Evolutionary conservation across 2,329 filamentous ascomycete genomes (phyloP).

Genomic region (Claviceps digitariae): DNA sequence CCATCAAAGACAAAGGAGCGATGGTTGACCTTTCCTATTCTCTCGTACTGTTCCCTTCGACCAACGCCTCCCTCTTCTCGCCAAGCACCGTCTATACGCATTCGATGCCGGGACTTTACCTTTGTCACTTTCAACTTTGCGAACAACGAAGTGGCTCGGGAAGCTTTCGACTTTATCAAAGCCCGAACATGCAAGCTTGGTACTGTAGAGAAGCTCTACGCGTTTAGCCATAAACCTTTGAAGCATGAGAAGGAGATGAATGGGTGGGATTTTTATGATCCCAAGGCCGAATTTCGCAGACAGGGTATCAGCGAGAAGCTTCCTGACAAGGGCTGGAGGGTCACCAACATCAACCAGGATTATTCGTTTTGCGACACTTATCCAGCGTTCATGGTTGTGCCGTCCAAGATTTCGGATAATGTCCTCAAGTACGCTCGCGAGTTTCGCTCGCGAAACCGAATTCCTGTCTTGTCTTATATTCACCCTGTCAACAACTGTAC

Average conservation of each 20-base stretch:
- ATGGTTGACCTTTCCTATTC: conserved; percentile 93
- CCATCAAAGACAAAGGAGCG: conserved; percentile 42
- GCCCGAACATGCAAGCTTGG: conserved; percentile 68
- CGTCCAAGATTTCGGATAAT: conserved; percentile 86
- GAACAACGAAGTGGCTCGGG: conserved; percentile 59
- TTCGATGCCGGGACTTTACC: conserved; percentile 86
- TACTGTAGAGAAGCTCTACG: conserved; percentile 77
- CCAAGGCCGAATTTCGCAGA: conserved; percentile 70
- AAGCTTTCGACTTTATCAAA: conserved; percentile 80
- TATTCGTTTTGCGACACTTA: conserved; percentile 91
- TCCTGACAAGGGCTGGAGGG: conserved; percentile 69
- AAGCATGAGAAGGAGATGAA: conserved; percentile 60
- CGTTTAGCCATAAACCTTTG: conserved; percentile 71
- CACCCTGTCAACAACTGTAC: conserved; percentile 95
- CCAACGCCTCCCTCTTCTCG: conserved; percentile 56
- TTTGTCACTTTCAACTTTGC: conserved; percentile 84
- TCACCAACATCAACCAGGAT: conserved; percentile 80
- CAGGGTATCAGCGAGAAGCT: conserved; percentile 77
- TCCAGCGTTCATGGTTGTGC: conserved; percentile 71
- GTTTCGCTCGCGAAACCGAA: conserved; percentile 78
- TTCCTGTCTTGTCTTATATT: conserved; percentile 86
- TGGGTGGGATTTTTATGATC: conserved; percentile 77
- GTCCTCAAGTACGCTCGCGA: conserved; percentile 84
- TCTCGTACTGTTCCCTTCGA: conserved; percentile 65
- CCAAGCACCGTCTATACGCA: conserved; percentile 66